A percentile compares a stretch with the other conserved stretches of the same genome.
phyloP scores from a whole-genome alignment of 495 filamentous ascomycete species.

The Oidiodendron maius region DNA sequence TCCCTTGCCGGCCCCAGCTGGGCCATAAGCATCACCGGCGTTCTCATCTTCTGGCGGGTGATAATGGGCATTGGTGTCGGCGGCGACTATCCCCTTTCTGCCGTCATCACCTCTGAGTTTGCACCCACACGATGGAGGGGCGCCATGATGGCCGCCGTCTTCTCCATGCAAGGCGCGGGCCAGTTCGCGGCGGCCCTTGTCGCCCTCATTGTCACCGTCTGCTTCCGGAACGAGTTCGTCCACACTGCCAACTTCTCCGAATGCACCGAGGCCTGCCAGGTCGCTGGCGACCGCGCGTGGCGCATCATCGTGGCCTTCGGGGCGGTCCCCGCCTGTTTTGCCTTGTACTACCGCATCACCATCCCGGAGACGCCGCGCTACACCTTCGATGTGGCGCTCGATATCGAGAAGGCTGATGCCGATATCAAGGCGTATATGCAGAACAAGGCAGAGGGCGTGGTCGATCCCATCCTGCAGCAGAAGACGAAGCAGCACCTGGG shows the following conservation, averaged over 20 bases:
- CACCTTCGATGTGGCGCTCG: constrained; percentile 74
- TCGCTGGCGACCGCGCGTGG: constrained; percentile 80
- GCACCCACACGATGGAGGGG: constrained; percentile 81
- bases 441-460: constrained; percentile 44
- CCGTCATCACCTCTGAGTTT: constrained; percentile 79
- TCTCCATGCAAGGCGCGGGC: constrained; percentile 82
- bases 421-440: constrained; percentile 62
- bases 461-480: constrained; percentile 14
- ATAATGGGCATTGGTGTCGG: constrained; percentile 69
- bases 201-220: constrained; percentile 61
- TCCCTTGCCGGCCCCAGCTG: constrained; percentile 48
- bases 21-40: constrained; percentile 59
- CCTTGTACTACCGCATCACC: constrained; percentile 80
- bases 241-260: constrained; percentile 33
- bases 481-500: constrained; percentile 24
- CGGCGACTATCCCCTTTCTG: constrained; percentile 73
- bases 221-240: constrained; percentile 62
- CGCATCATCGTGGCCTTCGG: constrained; percentile 75
- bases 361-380: constrained; percentile 76
- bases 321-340: constrained; percentile 66
- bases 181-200: constrained; percentile 57
- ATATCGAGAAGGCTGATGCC: constrained; percentile 62
- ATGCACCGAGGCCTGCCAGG: constrained; percentile 56
- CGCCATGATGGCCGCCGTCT: constrained; percentile 84
- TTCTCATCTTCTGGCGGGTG: constrained; percentile 74